Evolutionary conservation across 2,329 filamentous ascomycete genomes (phyloP), one percentile per base, ranked within the genome.

Genomic region (Colletotrichum godetiae): DNA sequence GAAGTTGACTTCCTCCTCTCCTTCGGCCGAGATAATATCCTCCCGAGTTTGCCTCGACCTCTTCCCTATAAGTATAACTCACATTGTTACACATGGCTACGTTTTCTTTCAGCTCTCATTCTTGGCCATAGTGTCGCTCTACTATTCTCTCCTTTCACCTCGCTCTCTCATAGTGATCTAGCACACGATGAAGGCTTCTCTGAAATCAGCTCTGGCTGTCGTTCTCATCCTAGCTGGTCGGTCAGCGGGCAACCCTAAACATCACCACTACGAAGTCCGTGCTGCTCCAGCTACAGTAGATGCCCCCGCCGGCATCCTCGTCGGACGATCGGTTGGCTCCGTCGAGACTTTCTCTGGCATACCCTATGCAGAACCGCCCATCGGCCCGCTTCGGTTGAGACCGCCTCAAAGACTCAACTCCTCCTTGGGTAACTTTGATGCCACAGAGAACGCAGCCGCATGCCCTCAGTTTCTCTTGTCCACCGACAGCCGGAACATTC

Each of bases 301-400:
- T 19, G 87, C 91, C 46, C 81, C 87, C 1, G 86, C 88, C 56
- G 91, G 89, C 49, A 92, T 88, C 5, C 82, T 93, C 42, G 79
- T 88, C 55, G 91, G 90, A 49, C 68, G 82, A 76, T 72, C 78
- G n/a, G 72, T 81, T 2, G 77, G 80, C 3, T 81, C 82, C 31
- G 86, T 94, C 24, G 93, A 96, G 70, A 89, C 86, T 31, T 95
- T 94, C 84, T 90, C 88, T 68, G 93, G 92, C 27, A 94, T 97
- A 68, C 94, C 93, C 3, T 97, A 91, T 78, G 93, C 93, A 2
- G 85, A 94, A 74, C 88, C 93, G 1, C 94, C 94, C 0, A 86
- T 89, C 0, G 93, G 92, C 0, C 80, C 85, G 3, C 84, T 94
- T 29, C 91, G 94, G 19, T 87, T 97, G 42, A 92, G 89, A 78